Conservation (phyloP, 805 yeast species). For the Lipomyces anomalus region DNA sequence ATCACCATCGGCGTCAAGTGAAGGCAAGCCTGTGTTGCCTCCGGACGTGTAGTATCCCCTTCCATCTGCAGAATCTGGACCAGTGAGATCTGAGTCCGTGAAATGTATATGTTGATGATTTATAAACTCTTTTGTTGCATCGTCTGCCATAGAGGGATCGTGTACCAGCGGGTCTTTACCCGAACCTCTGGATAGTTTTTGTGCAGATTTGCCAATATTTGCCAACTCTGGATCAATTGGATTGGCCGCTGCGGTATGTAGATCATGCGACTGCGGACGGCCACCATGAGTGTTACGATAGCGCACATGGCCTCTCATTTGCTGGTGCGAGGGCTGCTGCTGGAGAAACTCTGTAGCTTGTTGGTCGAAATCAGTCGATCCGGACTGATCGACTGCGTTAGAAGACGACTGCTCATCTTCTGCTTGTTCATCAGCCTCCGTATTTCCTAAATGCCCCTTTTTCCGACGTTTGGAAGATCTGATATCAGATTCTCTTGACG, state of each 20-base stretch:
- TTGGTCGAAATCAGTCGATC: background rate
- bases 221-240: constrained; percentile 17
- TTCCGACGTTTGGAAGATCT: constrained; percentile 11
- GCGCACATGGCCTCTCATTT: background rate
- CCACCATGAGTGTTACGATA: background rate
- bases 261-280: background rate
- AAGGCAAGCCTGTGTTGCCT: background rate
- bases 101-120: background rate
- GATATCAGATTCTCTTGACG: constrained; percentile 10
- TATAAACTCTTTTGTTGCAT: background rate
- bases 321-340: background rate
- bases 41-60: background rate
- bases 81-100: background rate
- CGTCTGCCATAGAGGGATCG: background rate
- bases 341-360: background rate
- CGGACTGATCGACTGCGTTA: no score
- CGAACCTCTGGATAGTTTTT: background rate
- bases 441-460: background rate
- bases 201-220: constrained; percentile 12
- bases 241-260: background rate
- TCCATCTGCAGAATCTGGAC: background rate
- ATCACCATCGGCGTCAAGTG: background rate
- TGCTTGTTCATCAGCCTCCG: background rate
- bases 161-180: no score
- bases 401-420: no score